Evolutionary conservation across 139 green algal species (phyloP).

Genomic region (Ettlia oleoabundans): DNA sequence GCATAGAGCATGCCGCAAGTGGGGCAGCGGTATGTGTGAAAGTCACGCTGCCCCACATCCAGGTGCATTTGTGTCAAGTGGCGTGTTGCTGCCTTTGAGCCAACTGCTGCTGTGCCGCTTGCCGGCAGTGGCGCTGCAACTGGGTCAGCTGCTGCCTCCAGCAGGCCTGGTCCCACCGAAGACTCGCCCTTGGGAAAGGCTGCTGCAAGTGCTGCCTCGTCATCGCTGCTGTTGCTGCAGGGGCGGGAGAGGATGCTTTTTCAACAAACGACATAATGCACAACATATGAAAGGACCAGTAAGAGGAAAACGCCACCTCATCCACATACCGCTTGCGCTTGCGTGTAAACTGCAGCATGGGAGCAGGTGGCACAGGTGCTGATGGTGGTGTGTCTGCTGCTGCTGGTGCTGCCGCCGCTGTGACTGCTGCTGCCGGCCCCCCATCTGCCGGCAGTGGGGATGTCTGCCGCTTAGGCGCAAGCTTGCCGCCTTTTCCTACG

Average conservation of each 20-base stretch:
- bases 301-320: neutral
- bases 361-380: neutral
- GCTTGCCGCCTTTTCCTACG: neutral
- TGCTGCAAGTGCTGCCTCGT: neutral
- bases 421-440: neutral
- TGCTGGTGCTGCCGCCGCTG: neutral
- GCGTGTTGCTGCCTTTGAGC: neutral
- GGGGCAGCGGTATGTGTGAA: constrained; percentile 45
- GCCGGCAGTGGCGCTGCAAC: no score
- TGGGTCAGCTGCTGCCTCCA: constrained; percentile 10
- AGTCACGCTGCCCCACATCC: constrained; percentile 59
- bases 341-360: constrained; percentile 8
- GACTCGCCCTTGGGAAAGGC: neutral
- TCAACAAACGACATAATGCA: neutral
- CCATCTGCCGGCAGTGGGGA: neutral
- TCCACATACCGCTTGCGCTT: constrained; percentile 19
- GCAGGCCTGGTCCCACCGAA: neutral
- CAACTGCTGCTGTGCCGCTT: neutral
- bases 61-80: constrained; percentile 51
- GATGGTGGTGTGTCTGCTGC: neutral
- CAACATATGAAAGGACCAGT: neutral
- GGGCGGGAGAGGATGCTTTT: neutral
- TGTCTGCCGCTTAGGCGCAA: neutral
- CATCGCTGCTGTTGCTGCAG: neutral
- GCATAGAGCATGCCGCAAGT: constrained; percentile 58